Percentiles rank a stretch among this genome's conserved stretches.
Conservation (phyloP, 495 filamentous ascomycete genomes). For the Cudoniella acicularis region DNA sequence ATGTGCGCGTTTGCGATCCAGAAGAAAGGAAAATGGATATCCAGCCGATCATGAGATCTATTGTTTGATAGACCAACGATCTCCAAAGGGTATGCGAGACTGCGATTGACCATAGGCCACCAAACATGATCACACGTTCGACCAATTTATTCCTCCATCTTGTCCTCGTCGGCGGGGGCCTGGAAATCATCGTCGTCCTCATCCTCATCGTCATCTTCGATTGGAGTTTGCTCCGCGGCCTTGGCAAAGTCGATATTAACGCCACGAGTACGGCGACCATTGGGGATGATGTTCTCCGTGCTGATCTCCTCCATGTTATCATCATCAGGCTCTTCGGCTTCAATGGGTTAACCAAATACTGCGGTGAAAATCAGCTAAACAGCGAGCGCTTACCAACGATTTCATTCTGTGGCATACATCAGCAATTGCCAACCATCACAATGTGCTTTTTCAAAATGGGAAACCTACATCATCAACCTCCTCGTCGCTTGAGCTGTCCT, state of each 20-base stretch:
- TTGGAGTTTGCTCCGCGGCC: constrained; percentile 64
- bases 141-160: constrained; percentile 24
- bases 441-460: no score
- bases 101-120: constrained; percentile 3
- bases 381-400: constrained; percentile 15
- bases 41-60: constrained; percentile 6
- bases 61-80: constrained; percentile 1
- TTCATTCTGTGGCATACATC: constrained; percentile 11
- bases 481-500: constrained; percentile 61
- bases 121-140: neutral
- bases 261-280: constrained; percentile 80
- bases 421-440: no score
- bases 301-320: constrained; percentile 92
- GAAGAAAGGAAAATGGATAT: constrained; percentile 3
- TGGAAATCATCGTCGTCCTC: constrained; percentile 56
- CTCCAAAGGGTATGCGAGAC: constrained; percentile 5
- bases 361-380: neutral
- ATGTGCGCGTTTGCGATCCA: neutral
- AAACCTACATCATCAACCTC: constrained; percentile 52
- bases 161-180: constrained; percentile 17
- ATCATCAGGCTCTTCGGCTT: constrained; percentile 65
- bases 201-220: constrained; percentile 72
- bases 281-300: constrained; percentile 73
- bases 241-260: constrained; percentile 74
- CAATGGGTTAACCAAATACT: constrained; percentile 26